A percentile compares a stretch with the other conserved stretches of the same genome.
These are phyloP conservation scores for Tricholoma furcatifolium DNA, from an alignment of 768 basidiomycete species.

Conservation along the genomic window DNA sequence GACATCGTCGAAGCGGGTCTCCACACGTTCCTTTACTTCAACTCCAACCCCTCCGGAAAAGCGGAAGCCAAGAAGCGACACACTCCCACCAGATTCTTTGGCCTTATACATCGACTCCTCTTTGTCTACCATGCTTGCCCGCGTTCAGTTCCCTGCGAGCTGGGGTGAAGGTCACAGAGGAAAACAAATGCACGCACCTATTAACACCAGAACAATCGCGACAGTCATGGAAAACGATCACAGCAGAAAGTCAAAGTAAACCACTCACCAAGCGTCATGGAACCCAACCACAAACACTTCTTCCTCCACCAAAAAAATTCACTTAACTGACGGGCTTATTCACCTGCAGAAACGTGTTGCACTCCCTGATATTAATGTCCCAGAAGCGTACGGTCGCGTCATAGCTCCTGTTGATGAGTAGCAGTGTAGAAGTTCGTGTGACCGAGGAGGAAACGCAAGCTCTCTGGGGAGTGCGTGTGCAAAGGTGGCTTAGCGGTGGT, in stretches of 20 bases:
- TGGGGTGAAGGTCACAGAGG: constrained; percentile 83
- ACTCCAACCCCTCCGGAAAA: too few relatives aligned
- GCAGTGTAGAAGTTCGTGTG: constrained; percentile 86
- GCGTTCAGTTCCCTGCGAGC: too few relatives aligned
- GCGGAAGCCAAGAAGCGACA: too few relatives aligned
- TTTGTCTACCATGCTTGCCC: too few relatives aligned
- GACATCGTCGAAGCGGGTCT: too few relatives aligned
- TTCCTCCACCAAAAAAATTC: constrained; percentile 80
- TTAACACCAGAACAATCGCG: too few relatives aligned
- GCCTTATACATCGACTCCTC: too few relatives aligned
- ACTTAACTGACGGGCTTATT: constrained; percentile 92
- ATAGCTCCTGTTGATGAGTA: constrained; percentile 86
- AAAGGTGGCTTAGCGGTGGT: constrained; percentile 87
- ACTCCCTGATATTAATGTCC: constrained; percentile 67
- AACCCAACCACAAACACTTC: constrained; percentile 92
- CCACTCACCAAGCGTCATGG: constrained; percentile 81
- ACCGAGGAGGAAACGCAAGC: constrained; percentile 73
- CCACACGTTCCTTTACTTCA: too few relatives aligned
- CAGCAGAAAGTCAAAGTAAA: background rate
- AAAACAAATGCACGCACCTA: constrained; percentile 87
- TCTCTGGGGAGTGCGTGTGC: constrained; percentile 70
- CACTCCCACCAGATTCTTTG: too few relatives aligned
- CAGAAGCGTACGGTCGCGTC: constrained; percentile 93
- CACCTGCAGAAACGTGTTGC: constrained; percentile 75
- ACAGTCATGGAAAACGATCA: too few relatives aligned